Conservation (phyloP, 2,329 filamentous ascomycete genomes). For the Raffaelea ambrosiae region DNA sequence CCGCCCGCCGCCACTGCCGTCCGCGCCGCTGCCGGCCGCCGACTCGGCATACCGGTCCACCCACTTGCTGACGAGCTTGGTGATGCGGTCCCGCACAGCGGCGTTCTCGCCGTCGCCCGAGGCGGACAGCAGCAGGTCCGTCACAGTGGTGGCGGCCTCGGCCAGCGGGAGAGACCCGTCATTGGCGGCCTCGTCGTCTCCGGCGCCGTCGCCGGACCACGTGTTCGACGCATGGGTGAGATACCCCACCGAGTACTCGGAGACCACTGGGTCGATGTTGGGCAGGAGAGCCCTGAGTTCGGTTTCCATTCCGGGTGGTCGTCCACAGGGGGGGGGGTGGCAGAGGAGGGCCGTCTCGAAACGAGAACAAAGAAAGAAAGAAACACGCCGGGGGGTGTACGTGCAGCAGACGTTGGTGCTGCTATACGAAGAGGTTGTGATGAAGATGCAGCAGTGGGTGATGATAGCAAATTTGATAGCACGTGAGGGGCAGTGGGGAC, state of each 20-base stretch:
- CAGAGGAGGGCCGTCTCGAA: background rate
- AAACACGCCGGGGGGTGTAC: too few species aligned
- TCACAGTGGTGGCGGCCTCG: conserved; percentile 77
- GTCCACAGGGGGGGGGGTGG: background rate
- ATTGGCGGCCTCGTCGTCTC: conserved; percentile 59
- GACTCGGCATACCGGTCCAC: conserved; percentile 67
- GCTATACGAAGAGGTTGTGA: too few species aligned
- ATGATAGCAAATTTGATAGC: background rate
- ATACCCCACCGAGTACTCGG: conserved; percentile 91
- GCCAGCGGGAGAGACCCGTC: conserved; percentile 55
- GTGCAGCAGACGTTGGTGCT: too few species aligned
- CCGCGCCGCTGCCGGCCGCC: conserved; percentile 19
- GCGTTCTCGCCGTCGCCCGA: conserved; percentile 65
- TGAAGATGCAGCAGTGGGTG: background rate
- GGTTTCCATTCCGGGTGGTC: conserved; percentile 59
- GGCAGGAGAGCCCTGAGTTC: conserved; percentile 80
- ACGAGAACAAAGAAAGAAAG: too few species aligned
- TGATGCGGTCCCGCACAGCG: conserved; percentile 68
- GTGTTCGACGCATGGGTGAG: conserved; percentile 84
- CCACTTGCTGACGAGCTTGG: conserved; percentile 81
- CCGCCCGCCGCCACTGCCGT: conserved; percentile 58
- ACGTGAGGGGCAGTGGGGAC: too few species aligned
- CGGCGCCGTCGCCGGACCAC: conserved; percentile 58
- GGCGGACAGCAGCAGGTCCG: conserved; percentile 87
- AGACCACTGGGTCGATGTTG: conserved; percentile 79